Evolutionary conservation across 768 basidiomycete genomes (phyloP).

Genomic region (Russula griseocarnosa): DNA sequence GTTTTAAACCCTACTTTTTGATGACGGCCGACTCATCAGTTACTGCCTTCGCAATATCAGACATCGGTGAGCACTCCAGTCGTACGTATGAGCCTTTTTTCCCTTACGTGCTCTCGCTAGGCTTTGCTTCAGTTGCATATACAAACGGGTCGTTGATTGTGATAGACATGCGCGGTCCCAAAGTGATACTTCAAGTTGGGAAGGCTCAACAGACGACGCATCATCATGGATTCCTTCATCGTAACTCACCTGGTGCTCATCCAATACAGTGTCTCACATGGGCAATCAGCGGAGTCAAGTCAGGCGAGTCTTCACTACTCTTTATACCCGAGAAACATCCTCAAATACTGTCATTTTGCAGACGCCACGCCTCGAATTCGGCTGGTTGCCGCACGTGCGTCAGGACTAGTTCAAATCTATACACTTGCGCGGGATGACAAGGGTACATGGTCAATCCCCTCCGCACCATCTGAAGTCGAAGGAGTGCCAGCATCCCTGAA

Average conservation of each 20-base stretch:
- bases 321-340: neutral
- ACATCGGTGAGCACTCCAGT: constrained; percentile 54
- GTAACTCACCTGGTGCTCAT: constrained; percentile 40
- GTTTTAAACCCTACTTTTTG: constrained; percentile 60
- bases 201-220: constrained; percentile 40
- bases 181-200: constrained; percentile 52
- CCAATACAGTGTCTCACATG: constrained; percentile 56
- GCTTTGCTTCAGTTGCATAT: constrained; percentile 75
- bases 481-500: constrained; percentile 45
- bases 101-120: constrained; percentile 37
- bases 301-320: constrained; percentile 40
- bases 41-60: constrained; percentile 58
- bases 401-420: constrained; percentile 59
- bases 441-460: constrained; percentile 36
- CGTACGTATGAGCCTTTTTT: neutral
- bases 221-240: constrained; percentile 37
- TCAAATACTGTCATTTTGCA: constrained; percentile 29
- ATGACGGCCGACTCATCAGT: constrained; percentile 48
- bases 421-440: constrained; percentile 42
- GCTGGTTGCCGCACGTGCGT: constrained; percentile 55
- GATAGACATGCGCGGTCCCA: constrained; percentile 72
- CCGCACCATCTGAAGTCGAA: constrained; percentile 39
- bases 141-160: constrained; percentile 54
- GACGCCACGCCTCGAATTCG: constrained; percentile 49
- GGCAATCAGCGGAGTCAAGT: constrained; percentile 55